A percentile compares a stretch with the other conserved stretches of the same genome.
Evolutionary conservation across 2,329 filamentous ascomycete species (phyloP).

Genomic region (Aspergillus tanneri): DNA sequence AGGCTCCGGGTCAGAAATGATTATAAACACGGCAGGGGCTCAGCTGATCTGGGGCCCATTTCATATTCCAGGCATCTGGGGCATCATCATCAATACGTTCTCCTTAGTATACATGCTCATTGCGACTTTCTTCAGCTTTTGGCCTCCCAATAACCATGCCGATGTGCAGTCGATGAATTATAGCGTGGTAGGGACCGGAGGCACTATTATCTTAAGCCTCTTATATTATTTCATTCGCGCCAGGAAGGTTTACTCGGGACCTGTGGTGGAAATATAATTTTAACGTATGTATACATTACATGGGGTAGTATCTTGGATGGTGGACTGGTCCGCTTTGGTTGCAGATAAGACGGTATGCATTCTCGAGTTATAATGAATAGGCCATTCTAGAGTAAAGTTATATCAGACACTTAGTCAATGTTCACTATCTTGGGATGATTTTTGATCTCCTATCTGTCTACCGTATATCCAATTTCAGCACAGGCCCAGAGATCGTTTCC

Average conservation of each 20-base stretch:
- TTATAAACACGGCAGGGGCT: conserved; percentile 14
- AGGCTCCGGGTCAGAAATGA: conserved; percentile 20
- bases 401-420: too few relatives aligned
- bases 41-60: conserved; percentile 27
- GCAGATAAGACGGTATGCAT: too few relatives aligned
- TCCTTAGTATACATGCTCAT: conserved; percentile 45
- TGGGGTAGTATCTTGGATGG: too few relatives aligned
- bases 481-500: too few relatives aligned
- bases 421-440: too few relatives aligned
- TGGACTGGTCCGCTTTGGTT: too few relatives aligned
- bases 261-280: conserved; percentile 24
- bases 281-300: too few relatives aligned
- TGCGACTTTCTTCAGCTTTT: conserved; percentile 50
- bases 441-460: too few relatives aligned
- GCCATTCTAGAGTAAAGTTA: too few relatives aligned
- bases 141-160: conserved; percentile 35
- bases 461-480: too few relatives aligned
- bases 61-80: conserved; percentile 41
- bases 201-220: conserved; percentile 38
- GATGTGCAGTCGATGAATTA: conserved; percentile 49
- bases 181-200: conserved; percentile 44
- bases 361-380: too few relatives aligned
- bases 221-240: conserved; percentile 40
- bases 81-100: conserved; percentile 44
- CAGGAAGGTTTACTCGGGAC: conserved; percentile 32